Percentiles rank a stretch among this genome's conserved stretches.
These are phyloP conservation scores for Venturia asperata DNA, from an alignment of 2,329 filamentous ascomycete genomes.

Conservation along the genomic window DNA sequence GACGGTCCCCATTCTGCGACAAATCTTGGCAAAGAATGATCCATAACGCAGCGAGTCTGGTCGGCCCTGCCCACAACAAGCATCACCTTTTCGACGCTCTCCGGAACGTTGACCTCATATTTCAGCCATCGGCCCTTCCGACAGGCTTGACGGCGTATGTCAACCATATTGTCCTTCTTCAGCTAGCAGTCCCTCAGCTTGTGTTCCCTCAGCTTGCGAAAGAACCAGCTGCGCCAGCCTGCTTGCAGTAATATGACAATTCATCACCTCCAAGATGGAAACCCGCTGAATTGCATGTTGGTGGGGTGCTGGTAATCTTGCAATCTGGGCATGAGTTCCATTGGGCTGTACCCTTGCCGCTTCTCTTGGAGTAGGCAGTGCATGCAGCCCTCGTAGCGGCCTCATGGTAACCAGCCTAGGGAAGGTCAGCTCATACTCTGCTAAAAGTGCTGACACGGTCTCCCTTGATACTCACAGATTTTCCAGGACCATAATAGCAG, in stretches of 20 bases:
- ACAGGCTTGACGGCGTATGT: neutral
- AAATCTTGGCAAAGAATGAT: neutral
- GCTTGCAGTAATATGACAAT: neutral
- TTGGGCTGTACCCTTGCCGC: neutral
- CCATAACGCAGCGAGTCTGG: neutral
- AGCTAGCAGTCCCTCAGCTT: neutral
- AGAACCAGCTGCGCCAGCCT: neutral
- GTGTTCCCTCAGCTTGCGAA: neutral
- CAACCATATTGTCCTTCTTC: neutral
- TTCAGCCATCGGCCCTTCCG: neutral
- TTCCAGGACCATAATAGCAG: neutral
- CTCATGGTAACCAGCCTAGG: neutral
- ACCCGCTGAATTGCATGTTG: neutral
- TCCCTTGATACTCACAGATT: neutral
- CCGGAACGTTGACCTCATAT: neutral
- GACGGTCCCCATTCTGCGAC: neutral
- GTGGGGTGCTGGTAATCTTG: neutral
- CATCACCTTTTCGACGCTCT: neutral
- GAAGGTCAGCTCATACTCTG: neutral
- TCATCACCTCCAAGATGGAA: slow-evolving; percentile 1
- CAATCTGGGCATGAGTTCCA: slow-evolving; percentile 6
- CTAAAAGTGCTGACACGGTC: neutral
- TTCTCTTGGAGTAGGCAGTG: neutral
- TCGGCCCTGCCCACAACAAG: neutral
- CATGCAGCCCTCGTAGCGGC: neutral